phyloP scores from a whole-genome alignment of 371 early-diverging fungal genomes.

The Mucor lusitanicus region DNA sequence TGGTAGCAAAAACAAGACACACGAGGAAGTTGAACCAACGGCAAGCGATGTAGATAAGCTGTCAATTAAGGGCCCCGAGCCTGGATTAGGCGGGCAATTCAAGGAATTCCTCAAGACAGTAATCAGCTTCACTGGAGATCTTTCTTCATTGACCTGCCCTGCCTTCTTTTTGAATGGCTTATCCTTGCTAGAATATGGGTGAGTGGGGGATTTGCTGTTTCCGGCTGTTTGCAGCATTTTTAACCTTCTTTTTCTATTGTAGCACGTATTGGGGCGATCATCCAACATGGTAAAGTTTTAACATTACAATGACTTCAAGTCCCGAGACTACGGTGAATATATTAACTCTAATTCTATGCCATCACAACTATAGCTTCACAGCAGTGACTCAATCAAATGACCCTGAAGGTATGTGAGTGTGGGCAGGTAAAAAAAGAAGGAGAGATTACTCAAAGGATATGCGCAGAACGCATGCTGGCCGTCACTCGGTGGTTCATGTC shows the following conservation, averaged over 20 bases:
- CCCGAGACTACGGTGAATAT: background rate
- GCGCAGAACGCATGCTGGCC: conserved; percentile 26
- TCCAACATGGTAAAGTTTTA: conserved; percentile 12
- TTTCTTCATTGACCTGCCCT: conserved; percentile 77
- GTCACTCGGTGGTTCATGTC: conserved; percentile 43
- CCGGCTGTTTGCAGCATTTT: background rate
- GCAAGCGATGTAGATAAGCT: conserved; percentile 42
- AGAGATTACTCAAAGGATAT: background rate
- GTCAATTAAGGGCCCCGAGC: conserved; percentile 39
- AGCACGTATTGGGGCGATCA: conserved; percentile 32
- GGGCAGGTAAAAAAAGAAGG: no score
- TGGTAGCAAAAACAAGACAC: conserved; percentile 12
- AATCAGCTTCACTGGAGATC: conserved; percentile 78
- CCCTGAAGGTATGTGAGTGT: conserved; percentile 45
- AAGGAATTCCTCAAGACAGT: conserved; percentile 62
- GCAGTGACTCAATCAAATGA: conserved; percentile 47
- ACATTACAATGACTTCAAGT: background rate
- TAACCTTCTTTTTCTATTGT: background rate
- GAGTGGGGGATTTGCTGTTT: conserved; percentile 15
- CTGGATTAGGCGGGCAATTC: conserved; percentile 43
- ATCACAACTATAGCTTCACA: conserved; percentile 27
- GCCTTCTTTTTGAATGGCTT: conserved; percentile 75
- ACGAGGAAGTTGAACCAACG: conserved; percentile 29
- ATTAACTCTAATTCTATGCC: background rate
- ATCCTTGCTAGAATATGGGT: conserved; percentile 80